Base-by-base conservation (phyloP, 1,284 basidiomycete genomes). In the Neonothopanus nambi region DNA sequence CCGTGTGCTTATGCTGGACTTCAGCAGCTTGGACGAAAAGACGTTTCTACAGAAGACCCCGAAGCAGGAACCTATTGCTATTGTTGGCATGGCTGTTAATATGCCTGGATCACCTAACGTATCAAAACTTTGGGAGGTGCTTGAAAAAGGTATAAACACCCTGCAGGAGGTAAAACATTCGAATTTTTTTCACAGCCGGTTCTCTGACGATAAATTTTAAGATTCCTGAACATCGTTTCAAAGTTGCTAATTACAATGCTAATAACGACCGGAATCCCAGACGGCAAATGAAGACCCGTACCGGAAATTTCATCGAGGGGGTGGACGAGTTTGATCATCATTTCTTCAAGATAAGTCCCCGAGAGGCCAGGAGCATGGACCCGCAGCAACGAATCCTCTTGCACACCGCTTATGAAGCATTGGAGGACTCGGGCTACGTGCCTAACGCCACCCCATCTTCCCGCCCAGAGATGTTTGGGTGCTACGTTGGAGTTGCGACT, bases 291-390 rank as follows among this genome's bases (percentile, higher is more conserved):
- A 79, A 75, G 57, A 77, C 79, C 13, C 70, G 70, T 37, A 81
- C 72, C 0, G 87, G 85, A 21, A 87, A 88, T 64, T 90, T 89
- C 63, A 65, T 89, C 46, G 68, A 75, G 11, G 72, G 75, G 41
- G 70, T 75, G 18, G 80, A 80, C 57, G 72, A 74, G 42, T 90
- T 90, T 61, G 87, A 90, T 64, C 75, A 86, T 63, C 71, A 71
- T 58, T 87, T 89, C 64, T 89, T 90, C 74, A 79, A 80, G 55
- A 78, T 89, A 35, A 86, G 82, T 45, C 87, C 87, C 1, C 76
- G 87, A 4, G 87, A 89, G 65, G 86, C 87, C 6, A 79, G 71
- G 52, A 80, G 74, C 63, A 88, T 89, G 84, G 86, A 89, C 61
- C 87, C 87, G 5, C 87, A 89, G 59, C 86, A 88, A 60, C 78